Conservation (phyloP, 192 early-diverging fungal species). For the Coemansia sp. region DNA sequence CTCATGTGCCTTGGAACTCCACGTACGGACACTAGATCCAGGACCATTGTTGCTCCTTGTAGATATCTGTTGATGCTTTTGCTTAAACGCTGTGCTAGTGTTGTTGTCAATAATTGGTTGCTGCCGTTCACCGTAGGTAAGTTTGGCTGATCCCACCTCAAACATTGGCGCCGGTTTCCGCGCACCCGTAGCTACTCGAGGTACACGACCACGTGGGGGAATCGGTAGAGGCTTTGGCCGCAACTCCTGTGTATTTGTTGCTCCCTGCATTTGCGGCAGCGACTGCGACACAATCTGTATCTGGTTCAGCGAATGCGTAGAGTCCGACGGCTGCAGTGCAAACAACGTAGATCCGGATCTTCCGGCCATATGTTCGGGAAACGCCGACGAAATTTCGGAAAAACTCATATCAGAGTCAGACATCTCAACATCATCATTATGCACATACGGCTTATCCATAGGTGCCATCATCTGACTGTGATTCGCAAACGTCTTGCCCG, state of each 20-base stretch:
- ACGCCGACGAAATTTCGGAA: slow-evolving; percentile 25
- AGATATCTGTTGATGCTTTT: background rate
- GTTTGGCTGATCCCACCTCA: slow-evolving; percentile 49
- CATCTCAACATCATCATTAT: slow-evolving; percentile 1
- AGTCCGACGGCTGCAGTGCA: slow-evolving; percentile 1
- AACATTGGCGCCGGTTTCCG: slow-evolving; percentile 47
- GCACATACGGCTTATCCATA: background rate
- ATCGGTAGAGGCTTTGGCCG: slow-evolving; percentile 36
- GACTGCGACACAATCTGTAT: background rate
- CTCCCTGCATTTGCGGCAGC: slow-evolving; percentile 10
- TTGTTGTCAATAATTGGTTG: no score
- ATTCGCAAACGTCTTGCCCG: slow-evolving; percentile 15
- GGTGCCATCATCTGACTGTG: background rate
- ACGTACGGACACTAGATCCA: slow-evolving; percentile 10
- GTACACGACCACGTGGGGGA: slow-evolving; percentile 15
- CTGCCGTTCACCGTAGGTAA: slow-evolving; percentile 21
- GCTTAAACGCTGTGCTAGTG: background rate
- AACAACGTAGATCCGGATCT: slow-evolving; percentile 36
- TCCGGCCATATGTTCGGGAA: slow-evolving; percentile 25
- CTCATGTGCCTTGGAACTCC: slow-evolving; percentile 31
- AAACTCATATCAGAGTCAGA: slow-evolving; percentile 37
- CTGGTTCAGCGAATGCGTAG: background rate
- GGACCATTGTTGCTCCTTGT: background rate
- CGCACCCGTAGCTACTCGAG: slow-evolving; percentile 8
- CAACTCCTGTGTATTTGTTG: background rate